phyloP scores from a whole-genome alignment of 495 filamentous ascomycete species.

The Penicillium simplicissimum region DNA sequence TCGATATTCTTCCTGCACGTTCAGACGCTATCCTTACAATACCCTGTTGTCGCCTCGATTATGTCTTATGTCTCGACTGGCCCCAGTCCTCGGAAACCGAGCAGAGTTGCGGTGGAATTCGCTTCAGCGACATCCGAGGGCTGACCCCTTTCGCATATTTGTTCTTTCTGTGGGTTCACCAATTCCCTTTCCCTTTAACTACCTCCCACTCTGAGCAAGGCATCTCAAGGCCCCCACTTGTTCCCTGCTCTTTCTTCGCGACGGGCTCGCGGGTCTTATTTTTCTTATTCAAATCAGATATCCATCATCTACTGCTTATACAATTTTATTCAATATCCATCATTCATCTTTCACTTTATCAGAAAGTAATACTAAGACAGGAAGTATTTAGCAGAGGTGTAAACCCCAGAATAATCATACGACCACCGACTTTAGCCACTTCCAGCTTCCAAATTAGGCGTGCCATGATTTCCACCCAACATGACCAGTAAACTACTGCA shows the following conservation, averaged over 20 bases:
- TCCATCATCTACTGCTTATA: neutral
- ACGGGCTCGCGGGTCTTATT: neutral
- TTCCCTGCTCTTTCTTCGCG: neutral
- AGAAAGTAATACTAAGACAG: too few relatives aligned
- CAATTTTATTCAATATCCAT: neutral
- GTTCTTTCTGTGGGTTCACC: neutral
- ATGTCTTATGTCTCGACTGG: neutral
- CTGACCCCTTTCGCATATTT: neutral
- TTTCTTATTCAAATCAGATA: neutral
- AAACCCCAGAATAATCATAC: too few relatives aligned
- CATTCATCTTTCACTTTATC: too few relatives aligned
- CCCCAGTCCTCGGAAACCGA: neutral
- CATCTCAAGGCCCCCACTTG: neutral
- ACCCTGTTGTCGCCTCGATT: neutral
- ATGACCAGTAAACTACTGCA: neutral
- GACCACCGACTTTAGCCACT: too few relatives aligned
- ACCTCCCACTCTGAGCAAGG: neutral
- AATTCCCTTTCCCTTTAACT: neutral
- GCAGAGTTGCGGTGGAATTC: neutral
- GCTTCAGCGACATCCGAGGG: neutral
- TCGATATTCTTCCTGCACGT: neutral
- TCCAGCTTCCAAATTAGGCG: too few relatives aligned
- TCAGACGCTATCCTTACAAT: neutral
- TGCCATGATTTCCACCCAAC: neutral
- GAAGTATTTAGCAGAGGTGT: too few relatives aligned